Evolutionary conservation across 108 stramenopile species (phyloP).

Genomic region (Discostella stelligeroides): DNA sequence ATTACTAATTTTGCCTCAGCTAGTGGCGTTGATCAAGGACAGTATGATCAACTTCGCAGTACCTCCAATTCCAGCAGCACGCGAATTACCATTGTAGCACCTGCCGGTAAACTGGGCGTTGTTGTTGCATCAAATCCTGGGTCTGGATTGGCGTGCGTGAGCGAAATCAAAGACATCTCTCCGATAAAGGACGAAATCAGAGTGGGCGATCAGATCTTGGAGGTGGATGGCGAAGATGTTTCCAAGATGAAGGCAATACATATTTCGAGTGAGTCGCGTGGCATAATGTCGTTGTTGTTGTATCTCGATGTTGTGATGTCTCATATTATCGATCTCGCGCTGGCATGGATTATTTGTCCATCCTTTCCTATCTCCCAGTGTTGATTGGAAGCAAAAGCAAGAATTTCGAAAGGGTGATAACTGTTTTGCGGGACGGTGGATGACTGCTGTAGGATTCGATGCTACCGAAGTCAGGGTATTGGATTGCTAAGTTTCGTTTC

Average conservation of each 20-base stretch:
- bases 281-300: neutral
- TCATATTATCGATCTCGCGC: neutral
- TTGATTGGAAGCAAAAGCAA: conserved; percentile 7
- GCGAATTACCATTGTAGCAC: neutral
- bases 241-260: conserved; percentile 6
- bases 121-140: neutral
- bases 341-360: neutral
- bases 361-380: neutral
- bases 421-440: neutral
- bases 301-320: neutral
- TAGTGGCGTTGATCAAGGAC: neutral
- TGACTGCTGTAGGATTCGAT: neutral
- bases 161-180: neutral
- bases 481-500: too few relatives aligned
- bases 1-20: neutral
- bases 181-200: neutral
- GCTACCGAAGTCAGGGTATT: too few relatives aligned
- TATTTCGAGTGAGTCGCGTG: conserved; percentile 2
- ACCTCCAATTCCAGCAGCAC: neutral
- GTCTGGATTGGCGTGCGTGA: neutral
- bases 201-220: neutral
- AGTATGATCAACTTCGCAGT: neutral
- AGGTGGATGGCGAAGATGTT: neutral
- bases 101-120: conserved; percentile 5
- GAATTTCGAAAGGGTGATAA: neutral